Evolutionary conservation across 2,329 filamentous ascomycete species (phyloP).

Genomic region (Phialemoniopsis sp.): DNA sequence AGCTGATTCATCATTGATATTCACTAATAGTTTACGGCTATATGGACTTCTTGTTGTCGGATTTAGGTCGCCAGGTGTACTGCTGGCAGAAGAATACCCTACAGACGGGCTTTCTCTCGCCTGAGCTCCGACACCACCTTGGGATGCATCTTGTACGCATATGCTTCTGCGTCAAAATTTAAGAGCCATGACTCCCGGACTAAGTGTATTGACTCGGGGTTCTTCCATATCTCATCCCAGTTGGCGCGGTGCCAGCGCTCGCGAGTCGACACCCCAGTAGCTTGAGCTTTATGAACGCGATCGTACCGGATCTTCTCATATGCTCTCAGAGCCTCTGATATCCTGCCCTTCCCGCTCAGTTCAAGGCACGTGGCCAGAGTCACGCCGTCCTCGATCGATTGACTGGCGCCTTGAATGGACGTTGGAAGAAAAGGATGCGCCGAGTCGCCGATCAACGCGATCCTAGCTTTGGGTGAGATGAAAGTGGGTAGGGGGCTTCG

Average conservation of each 20-base stretch:
- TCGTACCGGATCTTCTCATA: slow-evolving; percentile 43
- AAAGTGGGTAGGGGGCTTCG: slow-evolving; percentile 22
- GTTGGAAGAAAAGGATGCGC: slow-evolving; percentile 34
- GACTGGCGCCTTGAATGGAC: slow-evolving; percentile 31
- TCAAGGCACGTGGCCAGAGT: slow-evolving; percentile 33
- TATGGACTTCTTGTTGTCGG: no score
- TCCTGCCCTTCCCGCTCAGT: slow-evolving; percentile 21
- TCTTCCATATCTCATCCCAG: slow-evolving; percentile 37
- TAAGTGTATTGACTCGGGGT: slow-evolving; percentile 37
- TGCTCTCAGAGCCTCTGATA: slow-evolving; percentile 33
- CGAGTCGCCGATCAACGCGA: slow-evolving; percentile 31
- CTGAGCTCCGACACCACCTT: slow-evolving; percentile 1
- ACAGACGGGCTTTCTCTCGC: background rate
- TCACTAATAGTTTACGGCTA: no score
- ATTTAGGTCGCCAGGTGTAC: no score
- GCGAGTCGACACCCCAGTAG: slow-evolving; percentile 39
- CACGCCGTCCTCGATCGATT: slow-evolving; percentile 33
- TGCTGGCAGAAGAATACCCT: no score
- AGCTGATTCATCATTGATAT: no score
- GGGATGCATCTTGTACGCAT: slow-evolving; percentile 26
- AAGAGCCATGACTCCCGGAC: slow-evolving; percentile 43
- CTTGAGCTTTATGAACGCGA: slow-evolving; percentile 40
- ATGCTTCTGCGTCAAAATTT: slow-evolving; percentile 41
- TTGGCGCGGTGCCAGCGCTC: slow-evolving; percentile 49
- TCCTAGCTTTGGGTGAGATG: slow-evolving; percentile 23